A percentile compares a stretch with the other conserved stretches of the same genome.
Evolutionary conservation across 305 asterid genomes (phyloP).

Genomic region (Solanum hybrid): DNA sequence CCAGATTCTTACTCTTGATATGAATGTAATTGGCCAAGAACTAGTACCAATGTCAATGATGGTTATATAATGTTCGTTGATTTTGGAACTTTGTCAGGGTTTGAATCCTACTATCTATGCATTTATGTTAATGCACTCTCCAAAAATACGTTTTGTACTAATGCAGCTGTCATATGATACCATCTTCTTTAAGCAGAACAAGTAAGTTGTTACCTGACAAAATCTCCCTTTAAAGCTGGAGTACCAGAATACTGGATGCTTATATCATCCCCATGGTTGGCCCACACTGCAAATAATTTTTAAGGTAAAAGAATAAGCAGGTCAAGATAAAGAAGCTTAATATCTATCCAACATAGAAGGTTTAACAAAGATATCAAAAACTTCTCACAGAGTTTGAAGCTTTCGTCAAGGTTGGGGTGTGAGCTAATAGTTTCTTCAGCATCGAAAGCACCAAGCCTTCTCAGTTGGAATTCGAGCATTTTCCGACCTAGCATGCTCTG

Average conservation of each 20-base stretch:
- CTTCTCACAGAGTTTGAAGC: constrained; percentile 70
- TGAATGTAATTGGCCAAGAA: background rate
- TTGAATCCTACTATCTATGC: background rate
- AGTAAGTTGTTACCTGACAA: constrained; percentile 62
- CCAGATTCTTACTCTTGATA: background rate
- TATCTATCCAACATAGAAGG: background rate
- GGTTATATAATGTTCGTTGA: background rate
- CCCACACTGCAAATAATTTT: constrained; percentile 71
- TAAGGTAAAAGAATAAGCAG: background rate
- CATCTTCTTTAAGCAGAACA: background rate
- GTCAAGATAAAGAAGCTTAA: constrained; percentile 5
- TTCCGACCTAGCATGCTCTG: constrained; percentile 97
- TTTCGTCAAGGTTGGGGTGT: constrained; percentile 80
- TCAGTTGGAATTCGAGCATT: constrained; percentile 92
- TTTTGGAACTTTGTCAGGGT: background rate
- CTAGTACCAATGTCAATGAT: background rate
- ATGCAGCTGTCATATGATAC: background rate
- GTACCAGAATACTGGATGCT: constrained; percentile 99
- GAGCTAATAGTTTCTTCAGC: constrained; percentile 81
- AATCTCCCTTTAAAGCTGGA: constrained; percentile 97
- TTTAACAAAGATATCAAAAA: constrained; percentile 1
- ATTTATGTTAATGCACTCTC: background rate
- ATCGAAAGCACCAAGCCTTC: constrained; percentile 79
- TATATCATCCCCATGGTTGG: constrained; percentile 96
- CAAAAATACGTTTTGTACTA: background rate